phyloP scores from a whole-genome alignment of 192 early-diverging fungal genomes.

The Borealophlyctis nickersoniae region DNA sequence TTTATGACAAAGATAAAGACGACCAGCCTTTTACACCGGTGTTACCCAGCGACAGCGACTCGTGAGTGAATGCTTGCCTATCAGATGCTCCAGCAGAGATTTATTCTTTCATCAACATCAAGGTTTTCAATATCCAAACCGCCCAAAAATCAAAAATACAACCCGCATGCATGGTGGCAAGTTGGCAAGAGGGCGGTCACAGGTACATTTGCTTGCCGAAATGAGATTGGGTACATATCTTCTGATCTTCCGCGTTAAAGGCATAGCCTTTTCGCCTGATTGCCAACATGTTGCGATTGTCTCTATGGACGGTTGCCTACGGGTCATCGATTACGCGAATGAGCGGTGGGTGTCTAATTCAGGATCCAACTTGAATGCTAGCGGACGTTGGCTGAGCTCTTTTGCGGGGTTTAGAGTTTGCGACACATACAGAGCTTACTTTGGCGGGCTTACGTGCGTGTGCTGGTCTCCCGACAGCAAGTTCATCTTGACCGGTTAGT shows the following conservation, averaged over 20 bases:
- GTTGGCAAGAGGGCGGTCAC: conserved; percentile 69
- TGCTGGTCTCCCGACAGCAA: conserved; percentile 89
- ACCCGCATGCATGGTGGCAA: conserved; percentile 81
- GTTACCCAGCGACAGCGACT: conserved; percentile 18
- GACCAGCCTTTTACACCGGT: conserved; percentile 49
- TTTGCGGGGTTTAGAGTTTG: conserved; percentile 40
- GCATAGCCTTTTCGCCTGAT: conserved; percentile 83
- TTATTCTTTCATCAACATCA: too few relatives aligned
- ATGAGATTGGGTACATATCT: neutral
- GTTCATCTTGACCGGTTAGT: conserved; percentile 44
- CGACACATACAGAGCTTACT: conserved; percentile 78
- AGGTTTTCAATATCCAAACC: conserved; percentile 58
- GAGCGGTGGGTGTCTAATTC: conserved; percentile 47
- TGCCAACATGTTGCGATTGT: conserved; percentile 75
- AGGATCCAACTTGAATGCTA: neutral
- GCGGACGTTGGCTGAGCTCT: neutral
- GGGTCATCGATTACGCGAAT: conserved; percentile 68
- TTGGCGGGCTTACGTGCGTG: conserved; percentile 83
- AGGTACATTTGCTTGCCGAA: conserved; percentile 39
- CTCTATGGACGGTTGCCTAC: conserved; percentile 73
- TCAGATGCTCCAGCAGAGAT: conserved; percentile 22
- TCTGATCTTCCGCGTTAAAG: conserved; percentile 23
- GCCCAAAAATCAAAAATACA: conserved; percentile 63
- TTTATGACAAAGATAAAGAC: conserved; percentile 84
- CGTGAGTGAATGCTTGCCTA: conserved; percentile 5